phyloP scores from a whole-genome alignment of 495 filamentous ascomycete species.

The Neurospora sp. region DNA sequence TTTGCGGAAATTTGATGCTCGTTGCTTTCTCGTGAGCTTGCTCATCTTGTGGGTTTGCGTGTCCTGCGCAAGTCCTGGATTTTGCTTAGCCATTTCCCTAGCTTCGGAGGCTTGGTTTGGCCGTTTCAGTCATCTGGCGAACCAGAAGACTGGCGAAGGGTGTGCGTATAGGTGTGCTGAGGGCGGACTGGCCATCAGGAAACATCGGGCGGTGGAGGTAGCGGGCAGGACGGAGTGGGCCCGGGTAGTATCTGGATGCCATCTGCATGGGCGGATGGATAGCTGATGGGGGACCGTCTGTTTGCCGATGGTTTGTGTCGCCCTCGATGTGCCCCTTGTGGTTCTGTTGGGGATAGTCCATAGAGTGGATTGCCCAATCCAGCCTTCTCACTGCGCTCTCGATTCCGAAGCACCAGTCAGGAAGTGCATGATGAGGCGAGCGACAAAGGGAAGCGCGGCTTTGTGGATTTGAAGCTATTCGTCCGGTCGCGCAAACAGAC shows the following conservation, averaged over 20 bases:
- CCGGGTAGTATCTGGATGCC: neutral
- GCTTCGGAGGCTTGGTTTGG: neutral
- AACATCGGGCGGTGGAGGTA: neutral
- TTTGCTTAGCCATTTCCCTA: neutral
- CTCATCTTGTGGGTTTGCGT: neutral
- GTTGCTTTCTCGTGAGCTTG: neutral
- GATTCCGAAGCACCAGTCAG: neutral
- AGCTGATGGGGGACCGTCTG: neutral
- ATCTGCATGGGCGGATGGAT: neutral
- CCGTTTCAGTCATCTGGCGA: neutral
- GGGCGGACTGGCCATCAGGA: neutral
- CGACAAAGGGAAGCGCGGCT: neutral
- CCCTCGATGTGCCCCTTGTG: neutral
- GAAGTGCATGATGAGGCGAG: neutral
- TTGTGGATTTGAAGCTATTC: neutral
- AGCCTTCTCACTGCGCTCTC: neutral
- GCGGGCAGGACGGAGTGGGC: neutral
- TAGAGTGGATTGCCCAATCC: neutral
- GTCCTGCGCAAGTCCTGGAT: neutral
- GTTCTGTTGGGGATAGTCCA: neutral
- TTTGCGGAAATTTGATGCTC: neutral
- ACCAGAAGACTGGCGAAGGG: neutral
- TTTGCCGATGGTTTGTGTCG: neutral
- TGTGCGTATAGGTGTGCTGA: neutral
- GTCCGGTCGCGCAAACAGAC: neutral